Conservation (phyloP, 768 basidiomycete species). For the Calvatia gigantea region DNA sequence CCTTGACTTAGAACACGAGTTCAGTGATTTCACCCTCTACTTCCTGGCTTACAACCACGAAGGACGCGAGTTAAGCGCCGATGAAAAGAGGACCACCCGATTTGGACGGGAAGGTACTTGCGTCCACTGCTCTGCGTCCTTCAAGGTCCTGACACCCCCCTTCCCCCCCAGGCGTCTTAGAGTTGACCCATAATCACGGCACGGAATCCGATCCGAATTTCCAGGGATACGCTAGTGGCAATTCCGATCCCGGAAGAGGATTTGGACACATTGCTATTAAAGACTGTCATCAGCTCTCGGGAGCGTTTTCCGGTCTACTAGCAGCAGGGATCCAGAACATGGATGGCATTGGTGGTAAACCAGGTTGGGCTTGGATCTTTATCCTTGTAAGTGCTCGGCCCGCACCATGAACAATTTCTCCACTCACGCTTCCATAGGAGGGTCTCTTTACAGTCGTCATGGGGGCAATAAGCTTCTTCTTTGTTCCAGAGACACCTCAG, state of each 20-base stretch:
- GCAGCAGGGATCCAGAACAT: constrained; percentile 59
- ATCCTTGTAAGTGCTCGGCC: constrained; percentile 23
- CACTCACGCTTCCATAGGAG: too few relatives aligned
- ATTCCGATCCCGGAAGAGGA: too few relatives aligned
- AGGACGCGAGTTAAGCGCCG: constrained; percentile 42
- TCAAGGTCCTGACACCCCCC: too few relatives aligned
- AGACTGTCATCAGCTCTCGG: constrained; percentile 42
- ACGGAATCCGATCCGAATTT: constrained; percentile 79
- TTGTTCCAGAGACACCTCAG: constrained; percentile 30
- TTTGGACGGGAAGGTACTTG: constrained; percentile 67
- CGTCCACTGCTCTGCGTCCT: too few relatives aligned
- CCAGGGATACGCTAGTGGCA: constrained; percentile 83
- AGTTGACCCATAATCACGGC: constrained; percentile 88
- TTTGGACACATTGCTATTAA: too few relatives aligned
- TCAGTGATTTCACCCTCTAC: constrained; percentile 70
- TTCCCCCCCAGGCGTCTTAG: constrained; percentile 78
- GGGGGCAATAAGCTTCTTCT: constrained; percentile 39
- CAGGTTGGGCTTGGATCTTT: constrained; percentile 49
- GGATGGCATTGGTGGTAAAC: constrained; percentile 43
- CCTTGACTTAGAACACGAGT: constrained; percentile 42
- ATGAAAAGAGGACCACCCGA: constrained; percentile 47
- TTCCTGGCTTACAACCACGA: constrained; percentile 80
- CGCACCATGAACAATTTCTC: too few relatives aligned
- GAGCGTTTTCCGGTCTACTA: constrained; percentile 62
- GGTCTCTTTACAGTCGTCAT: constrained; percentile 49